Evolutionary conservation across 1,284 basidiomycete genomes (phyloP).

Genomic region (Xerocomus amazonicus): DNA sequence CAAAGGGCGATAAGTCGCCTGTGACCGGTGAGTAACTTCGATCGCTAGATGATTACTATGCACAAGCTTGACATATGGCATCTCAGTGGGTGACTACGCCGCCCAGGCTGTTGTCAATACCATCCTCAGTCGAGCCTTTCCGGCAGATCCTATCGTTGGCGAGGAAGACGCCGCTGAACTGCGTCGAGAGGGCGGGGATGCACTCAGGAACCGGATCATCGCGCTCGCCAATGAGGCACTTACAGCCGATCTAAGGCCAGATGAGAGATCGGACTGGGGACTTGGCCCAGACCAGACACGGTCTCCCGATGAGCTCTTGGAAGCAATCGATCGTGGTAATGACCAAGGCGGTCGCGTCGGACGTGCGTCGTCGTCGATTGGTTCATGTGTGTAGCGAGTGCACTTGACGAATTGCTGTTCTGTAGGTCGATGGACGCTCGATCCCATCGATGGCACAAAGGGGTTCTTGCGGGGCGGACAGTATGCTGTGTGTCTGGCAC

Average conservation of each 20-base stretch:
- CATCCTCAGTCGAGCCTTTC: conserved; percentile 75
- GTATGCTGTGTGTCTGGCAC: conserved; percentile 93
- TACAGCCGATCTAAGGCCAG: conserved; percentile 47
- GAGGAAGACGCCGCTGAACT: conserved; percentile 93
- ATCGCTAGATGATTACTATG: background rate
- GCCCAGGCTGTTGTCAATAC: conserved; percentile 88
- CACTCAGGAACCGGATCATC: conserved; percentile 70
- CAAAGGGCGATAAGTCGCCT: conserved; percentile 93
- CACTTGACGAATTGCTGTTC: background rate
- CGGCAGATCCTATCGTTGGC: conserved; percentile 86
- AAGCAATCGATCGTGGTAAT: conserved; percentile 85
- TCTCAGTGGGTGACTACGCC: conserved; percentile 82
- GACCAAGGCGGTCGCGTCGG: conserved; percentile 74
- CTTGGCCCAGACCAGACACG: conserved; percentile 54
- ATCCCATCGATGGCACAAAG: conserved; percentile 92
- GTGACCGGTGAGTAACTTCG: conserved; percentile 71
- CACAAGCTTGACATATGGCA: background rate
- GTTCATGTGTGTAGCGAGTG: background rate
- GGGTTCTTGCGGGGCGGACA: conserved; percentile 96
- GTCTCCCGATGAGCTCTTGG: conserved; percentile 62
- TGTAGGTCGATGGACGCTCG: conserved; percentile 84
- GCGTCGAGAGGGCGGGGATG: conserved; percentile 47
- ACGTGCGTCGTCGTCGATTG: conserved; percentile 51
- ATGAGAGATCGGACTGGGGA: conserved; percentile 58
- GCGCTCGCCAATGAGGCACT: conserved; percentile 84